Evolutionary conservation across 805 yeast species (phyloP), one percentile per base, ranked within the genome.

Genomic region (Ogataea zsoltii): DNA sequence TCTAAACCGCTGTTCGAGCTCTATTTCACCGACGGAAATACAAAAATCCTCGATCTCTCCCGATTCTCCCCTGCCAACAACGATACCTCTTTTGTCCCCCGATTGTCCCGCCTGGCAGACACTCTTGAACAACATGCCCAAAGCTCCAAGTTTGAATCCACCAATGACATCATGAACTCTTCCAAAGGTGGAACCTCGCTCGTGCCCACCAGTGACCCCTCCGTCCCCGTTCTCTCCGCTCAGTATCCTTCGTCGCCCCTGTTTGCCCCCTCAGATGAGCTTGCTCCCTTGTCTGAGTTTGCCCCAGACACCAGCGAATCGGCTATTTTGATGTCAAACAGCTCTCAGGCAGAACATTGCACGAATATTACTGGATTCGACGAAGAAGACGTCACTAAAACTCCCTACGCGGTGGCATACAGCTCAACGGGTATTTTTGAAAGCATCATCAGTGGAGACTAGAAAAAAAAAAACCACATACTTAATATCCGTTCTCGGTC

Each of bases 401-500:
- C 15, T 6, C 26, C 12, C 23, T 16, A 28, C 11, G 6, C 31
- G 13, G 7, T 32, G 6, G 11, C n/a, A 34, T 38, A 46, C 18
- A 44, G 46, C 21, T 48, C 48, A 3, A 16, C 38, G 30, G 16
- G 38, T 16, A 33, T 45, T 32, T 45, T 45, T 25, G 49, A 49
- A 33, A 49, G 47, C 30, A 26, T 49, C 12, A 25, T 14, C 9
- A 42, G 49, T 15, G 46, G 41, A 12, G 33, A 29, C 28, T 40
- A 38, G 31, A 9, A 18, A n/a, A 6, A n/a, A n/a, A n/a, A n/a
- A n/a, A n/a, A n/a, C n/a, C n/a, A 14, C 14, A 19, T 5, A 37
- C 21, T 38, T 37, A 56, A 25, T 53, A 58, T 1, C 57, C 58
- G 14, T 51, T 59, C 2, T 45, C 48, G 17, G 42, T 33, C 28